These are phyloP conservation scores for Theileria luwenshuni DNA, from an alignment of 169 alveolate species.

Conservation along the genomic window DNA sequence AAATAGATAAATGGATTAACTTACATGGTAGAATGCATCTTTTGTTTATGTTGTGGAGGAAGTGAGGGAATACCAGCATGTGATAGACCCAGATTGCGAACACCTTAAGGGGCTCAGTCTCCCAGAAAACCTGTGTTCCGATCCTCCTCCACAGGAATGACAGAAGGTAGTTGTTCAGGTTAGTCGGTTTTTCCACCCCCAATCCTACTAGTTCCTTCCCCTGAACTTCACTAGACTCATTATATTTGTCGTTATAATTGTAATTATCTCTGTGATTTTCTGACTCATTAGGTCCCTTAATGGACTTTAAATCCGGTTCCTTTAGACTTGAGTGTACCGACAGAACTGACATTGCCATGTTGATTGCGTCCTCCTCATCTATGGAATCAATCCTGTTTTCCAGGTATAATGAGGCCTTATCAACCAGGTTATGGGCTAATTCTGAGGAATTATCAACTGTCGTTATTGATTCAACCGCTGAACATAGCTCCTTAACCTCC, in stretches of 20 bases:
- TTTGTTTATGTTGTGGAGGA: constrained; percentile 63
- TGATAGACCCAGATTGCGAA: constrained; percentile 78
- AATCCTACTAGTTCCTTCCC: background rate
- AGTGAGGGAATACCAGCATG: constrained; percentile 68
- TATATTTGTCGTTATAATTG: too few relatives aligned
- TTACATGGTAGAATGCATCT: constrained; percentile 71
- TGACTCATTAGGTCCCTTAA: constrained; percentile 12
- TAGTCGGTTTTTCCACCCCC: background rate
- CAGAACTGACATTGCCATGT: constrained; percentile 59
- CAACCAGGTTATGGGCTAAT: constrained; percentile 44
- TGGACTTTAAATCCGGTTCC: background rate
- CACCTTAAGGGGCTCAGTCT: constrained; percentile 55
- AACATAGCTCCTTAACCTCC: constrained; percentile 59
- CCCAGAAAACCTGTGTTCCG: constrained; percentile 76
- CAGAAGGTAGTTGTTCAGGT: constrained; percentile 67
- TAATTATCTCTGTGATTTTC: constrained; percentile 23
- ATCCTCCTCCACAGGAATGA: constrained; percentile 76
- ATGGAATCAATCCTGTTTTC: constrained; percentile 74
- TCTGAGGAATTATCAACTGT: constrained; percentile 44
- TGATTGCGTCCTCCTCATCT: constrained; percentile 68
- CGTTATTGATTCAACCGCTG: constrained; percentile 52
- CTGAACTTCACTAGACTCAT: background rate
- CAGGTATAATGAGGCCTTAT: constrained; percentile 46
- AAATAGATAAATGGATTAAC: constrained; percentile 9
- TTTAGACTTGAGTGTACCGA: background rate